Conservation (phyloP, 169 alveolate genomes). For the Theileria orientalis region DNA sequence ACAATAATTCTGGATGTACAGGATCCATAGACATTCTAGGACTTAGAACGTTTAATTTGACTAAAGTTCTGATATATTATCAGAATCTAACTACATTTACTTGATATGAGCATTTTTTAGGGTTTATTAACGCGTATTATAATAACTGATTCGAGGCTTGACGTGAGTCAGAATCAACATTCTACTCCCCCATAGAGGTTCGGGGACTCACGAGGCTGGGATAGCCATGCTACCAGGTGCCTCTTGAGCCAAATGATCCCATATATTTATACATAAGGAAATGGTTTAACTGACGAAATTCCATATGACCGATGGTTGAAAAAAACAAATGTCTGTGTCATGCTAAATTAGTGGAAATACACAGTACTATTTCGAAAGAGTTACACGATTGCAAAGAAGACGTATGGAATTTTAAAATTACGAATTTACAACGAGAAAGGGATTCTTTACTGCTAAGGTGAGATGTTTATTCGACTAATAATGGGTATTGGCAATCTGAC, state of each 20-base stretch:
- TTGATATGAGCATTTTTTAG: not conserved
- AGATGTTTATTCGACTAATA: not conserved
- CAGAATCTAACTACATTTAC: too few species aligned
- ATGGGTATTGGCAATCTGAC: not conserved
- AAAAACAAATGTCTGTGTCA: conserved; percentile 38
- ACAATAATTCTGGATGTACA: conserved; percentile 71
- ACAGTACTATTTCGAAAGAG: conserved; percentile 40
- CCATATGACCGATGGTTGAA: conserved; percentile 29
- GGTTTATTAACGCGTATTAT: not conserved
- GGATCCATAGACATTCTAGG: conserved; percentile 51
- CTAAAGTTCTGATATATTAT: not conserved
- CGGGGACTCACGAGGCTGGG: not conserved
- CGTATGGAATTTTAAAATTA: conserved; percentile 40
- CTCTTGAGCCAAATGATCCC: not conserved
- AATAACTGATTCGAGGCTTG: too few species aligned
- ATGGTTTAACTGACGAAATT: not conserved
- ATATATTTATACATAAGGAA: not conserved
- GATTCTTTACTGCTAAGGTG: conserved; percentile 48
- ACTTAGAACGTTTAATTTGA: not conserved
- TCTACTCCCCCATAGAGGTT: not conserved
- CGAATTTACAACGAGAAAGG: conserved; percentile 35
- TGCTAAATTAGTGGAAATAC: conserved; percentile 53
- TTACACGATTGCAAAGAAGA: conserved; percentile 57
- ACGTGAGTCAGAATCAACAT: not conserved
- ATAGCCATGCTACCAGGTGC: conserved; percentile 28